A percentile compares a stretch with the other conserved stretches of the same genome.
Conservation (phyloP, 2,329 filamentous ascomycete species). For the Pyricularia pennisetigena region DNA sequence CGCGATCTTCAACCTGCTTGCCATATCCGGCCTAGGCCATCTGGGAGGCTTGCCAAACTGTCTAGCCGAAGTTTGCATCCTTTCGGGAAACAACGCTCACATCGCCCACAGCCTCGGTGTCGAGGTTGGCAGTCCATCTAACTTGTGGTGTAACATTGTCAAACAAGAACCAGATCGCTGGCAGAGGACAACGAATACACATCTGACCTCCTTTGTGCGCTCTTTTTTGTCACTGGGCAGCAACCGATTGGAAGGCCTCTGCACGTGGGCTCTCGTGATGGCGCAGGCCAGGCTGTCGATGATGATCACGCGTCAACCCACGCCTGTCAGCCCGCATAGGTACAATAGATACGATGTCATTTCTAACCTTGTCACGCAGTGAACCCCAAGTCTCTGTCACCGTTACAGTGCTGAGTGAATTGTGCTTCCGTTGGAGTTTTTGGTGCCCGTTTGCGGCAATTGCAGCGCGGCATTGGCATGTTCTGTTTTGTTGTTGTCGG, state of each 20-base stretch:
- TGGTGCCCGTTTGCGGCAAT: neutral
- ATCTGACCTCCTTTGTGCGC: neutral
- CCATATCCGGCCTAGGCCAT: neutral
- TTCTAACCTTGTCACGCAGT: neutral
- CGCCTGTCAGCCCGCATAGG: neutral
- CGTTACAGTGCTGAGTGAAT: neutral
- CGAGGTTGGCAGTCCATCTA: neutral
- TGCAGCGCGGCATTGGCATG: neutral
- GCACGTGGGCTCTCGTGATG: neutral
- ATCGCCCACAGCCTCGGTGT: neutral
- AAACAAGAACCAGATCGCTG: neutral
- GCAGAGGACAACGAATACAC: neutral
- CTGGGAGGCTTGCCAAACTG: neutral
- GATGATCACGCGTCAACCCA: neutral
- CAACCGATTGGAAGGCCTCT: neutral
- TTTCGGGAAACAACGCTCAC: neutral
- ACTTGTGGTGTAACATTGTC: neutral
- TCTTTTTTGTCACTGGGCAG: neutral
- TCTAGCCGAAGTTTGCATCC: neutral
- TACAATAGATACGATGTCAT: neutral
- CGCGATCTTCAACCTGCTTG: neutral
- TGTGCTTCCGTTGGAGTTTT: neutral
- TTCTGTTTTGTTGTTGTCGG: neutral
- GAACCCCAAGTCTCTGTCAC: neutral
- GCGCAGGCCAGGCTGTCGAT: neutral